These are phyloP conservation scores for Salix arbutifolia DNA, from an alignment of 345 rosid species.

Conservation along the genomic window DNA sequence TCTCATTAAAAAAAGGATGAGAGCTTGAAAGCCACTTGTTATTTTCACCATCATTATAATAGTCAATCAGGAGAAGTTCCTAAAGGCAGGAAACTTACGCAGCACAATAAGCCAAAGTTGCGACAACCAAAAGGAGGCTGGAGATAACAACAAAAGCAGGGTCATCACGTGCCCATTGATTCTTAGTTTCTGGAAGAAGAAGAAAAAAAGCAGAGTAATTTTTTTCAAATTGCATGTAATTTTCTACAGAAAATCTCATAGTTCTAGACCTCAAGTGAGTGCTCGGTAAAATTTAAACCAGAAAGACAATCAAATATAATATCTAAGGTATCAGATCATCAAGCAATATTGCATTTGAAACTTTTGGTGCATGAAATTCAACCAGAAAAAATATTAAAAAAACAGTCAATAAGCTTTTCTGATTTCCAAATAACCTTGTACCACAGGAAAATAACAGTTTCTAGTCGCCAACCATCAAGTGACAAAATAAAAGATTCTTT, in stretches of 20 bases:
- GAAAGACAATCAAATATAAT: neutral
- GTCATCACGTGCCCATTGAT: slow-evolving; percentile 99
- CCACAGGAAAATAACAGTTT: neutral
- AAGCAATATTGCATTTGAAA: neutral
- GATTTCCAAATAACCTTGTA: neutral
- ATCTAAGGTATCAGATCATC: neutral
- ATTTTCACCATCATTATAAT: neutral
- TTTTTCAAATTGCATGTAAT: neutral
- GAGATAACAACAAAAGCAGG: slow-evolving; percentile 98
- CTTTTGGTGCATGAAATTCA: neutral
- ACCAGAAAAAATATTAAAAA: neutral
- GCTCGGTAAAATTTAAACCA: neutral
- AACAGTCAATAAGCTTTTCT: neutral
- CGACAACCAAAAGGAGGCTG: slow-evolving; percentile 73
- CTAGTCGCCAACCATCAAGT: neutral
- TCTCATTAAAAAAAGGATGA: neutral
- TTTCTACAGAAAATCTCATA: neutral
- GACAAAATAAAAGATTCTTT: neutral
- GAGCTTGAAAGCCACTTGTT: neutral
- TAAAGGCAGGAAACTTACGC: slow-evolving; percentile 59
- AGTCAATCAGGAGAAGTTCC: neutral
- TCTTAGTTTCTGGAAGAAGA: slow-evolving; percentile 81
- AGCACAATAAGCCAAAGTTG: slow-evolving; percentile 88
- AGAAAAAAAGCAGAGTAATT: slow-evolving; percentile 5
- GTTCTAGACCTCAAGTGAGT: neutral